Percentiles rank a stretch among this genome's conserved stretches.
Conservation (phyloP, 345 rosid species). For the Gossypium ekmanianum region DNA sequence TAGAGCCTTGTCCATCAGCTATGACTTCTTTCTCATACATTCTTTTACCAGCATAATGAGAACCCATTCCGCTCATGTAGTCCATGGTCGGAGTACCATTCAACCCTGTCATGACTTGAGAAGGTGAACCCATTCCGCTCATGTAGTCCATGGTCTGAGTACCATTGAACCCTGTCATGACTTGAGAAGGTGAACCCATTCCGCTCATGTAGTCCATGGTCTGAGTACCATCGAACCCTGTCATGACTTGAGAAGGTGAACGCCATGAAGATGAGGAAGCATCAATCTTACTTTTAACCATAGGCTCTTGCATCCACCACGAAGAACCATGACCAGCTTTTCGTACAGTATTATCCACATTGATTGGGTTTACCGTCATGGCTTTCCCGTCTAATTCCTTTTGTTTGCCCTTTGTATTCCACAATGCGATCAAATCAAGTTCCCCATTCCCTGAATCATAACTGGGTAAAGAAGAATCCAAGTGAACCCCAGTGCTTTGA, state of each 20-base stretch:
- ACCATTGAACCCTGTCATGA: not conserved
- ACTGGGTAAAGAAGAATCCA: not conserved
- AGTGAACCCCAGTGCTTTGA: not conserved
- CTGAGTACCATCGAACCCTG: not conserved
- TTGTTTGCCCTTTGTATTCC: constrained; percentile 7
- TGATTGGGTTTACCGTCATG: not conserved
- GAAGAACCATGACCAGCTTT: constrained; percentile 1
- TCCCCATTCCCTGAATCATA: not conserved
- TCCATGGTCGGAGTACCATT: not conserved
- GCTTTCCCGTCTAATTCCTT: not conserved
- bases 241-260: constrained; percentile 14
- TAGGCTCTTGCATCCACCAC: constrained; percentile 1
- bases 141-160: not conserved
- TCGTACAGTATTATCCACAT: not conserved
- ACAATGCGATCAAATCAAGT: not conserved
- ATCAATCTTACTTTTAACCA: not conserved
- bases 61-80: constrained; percentile 1
- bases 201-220: constrained; percentile 9
- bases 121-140: not conserved
- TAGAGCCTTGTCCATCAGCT: constrained; percentile 9
- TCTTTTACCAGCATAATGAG: not conserved
- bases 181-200: constrained; percentile 3
- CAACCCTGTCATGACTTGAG: constrained; percentile 4
- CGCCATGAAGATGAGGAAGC: constrained; percentile 9
- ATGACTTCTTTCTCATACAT: not conserved